Evolutionary conservation across 768 basidiomycete genomes (phyloP).

Genomic region (Lepiota brunneoincarnata): DNA sequence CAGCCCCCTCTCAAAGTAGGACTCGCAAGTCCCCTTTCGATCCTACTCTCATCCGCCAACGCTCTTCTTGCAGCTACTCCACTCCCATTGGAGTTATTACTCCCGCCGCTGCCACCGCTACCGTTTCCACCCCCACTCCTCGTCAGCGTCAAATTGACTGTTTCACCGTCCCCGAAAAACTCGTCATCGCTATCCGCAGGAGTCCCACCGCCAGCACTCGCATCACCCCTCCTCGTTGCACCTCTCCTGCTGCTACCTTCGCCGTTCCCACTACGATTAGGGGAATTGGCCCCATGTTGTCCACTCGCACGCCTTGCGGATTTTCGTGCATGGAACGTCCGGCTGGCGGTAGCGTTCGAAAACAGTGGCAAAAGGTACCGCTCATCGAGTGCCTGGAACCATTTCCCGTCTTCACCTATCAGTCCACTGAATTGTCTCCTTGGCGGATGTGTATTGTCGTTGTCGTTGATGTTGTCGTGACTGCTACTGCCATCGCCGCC

Average conservation of each 20-base stretch:
- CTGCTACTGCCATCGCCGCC: neutral
- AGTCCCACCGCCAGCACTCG: constrained; percentile 18
- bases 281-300: constrained; percentile 19
- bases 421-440: constrained; percentile 16
- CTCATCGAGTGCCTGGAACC: constrained; percentile 96
- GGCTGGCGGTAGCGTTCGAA: constrained; percentile 86
- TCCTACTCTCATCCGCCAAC: constrained; percentile 48
- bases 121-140: neutral
- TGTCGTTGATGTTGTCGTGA: neutral
- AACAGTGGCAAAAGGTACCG: constrained; percentile 91
- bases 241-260: too few relatives aligned
- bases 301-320: constrained; percentile 47
- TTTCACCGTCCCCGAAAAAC: constrained; percentile 24
- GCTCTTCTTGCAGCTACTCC: constrained; percentile 16
- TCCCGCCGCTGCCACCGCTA: constrained; percentile 12
- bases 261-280: constrained; percentile 2
- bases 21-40: constrained; percentile 62
- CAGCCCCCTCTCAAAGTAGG: constrained; percentile 32
- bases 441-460: neutral
- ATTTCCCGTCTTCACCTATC: constrained; percentile 75
- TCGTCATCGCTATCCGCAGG: constrained; percentile 42
- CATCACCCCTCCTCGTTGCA: constrained; percentile 22
- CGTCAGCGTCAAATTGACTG: constrained; percentile 40
- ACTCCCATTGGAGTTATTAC: neutral
- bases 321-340: constrained; percentile 79